Conservation (phyloP, 106 monocot species). For the Platanthera guangdongensis region DNA sequence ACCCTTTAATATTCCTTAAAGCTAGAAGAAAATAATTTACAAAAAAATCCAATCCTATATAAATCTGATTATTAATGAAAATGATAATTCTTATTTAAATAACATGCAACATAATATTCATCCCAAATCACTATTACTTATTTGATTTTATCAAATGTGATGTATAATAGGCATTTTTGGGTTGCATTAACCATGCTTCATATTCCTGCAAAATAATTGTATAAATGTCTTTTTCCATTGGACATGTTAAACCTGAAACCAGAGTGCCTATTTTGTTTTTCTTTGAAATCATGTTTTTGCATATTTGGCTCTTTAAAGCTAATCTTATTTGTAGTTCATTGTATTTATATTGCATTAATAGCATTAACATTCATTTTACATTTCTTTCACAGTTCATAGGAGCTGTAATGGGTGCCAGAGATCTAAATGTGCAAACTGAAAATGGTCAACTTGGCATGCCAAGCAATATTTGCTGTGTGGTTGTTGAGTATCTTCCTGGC, state of each 20-base stretch:
- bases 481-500: constrained; percentile 34
- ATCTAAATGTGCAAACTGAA: constrained; percentile 32
- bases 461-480: constrained; percentile 31
- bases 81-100: no score
- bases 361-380: neutral
- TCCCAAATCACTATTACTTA: no score
- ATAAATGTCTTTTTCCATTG: neutral
- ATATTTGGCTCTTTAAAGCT: neutral
- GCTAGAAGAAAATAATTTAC: no score
- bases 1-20: no score
- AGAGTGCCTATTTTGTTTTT: neutral
- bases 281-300: neutral
- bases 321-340: neutral
- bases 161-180: no score
- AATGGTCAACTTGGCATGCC: constrained; percentile 27
- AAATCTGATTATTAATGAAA: no score
- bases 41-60: no score
- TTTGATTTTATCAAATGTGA: no score
- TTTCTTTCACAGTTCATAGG: constrained; percentile 30
- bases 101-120: no score
- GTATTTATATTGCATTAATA: neutral
- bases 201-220: neutral
- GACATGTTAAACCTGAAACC: neutral
- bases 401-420: constrained; percentile 26
- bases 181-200: neutral